Conservation (phyloP, 164 flowering plant species). For the Nymphaea colorata region DNA sequence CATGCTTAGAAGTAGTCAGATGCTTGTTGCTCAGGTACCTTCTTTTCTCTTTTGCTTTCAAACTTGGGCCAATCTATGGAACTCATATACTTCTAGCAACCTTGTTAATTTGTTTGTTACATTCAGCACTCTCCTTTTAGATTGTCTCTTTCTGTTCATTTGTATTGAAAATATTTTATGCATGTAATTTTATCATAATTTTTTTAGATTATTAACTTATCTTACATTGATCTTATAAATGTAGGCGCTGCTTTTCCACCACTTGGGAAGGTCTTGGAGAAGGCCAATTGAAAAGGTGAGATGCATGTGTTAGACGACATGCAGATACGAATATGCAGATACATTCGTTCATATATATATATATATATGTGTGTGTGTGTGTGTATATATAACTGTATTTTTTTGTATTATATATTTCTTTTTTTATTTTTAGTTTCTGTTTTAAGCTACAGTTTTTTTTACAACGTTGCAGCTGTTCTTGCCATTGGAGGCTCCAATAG, state of each 20-base stretch:
- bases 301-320: not conserved
- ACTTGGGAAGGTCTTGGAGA: constrained; percentile 86
- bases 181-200: too few relatives aligned
- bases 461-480: too few relatives aligned
- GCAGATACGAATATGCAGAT: not conserved
- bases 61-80: not conserved
- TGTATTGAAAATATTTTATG: not conserved
- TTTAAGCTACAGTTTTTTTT: too few relatives aligned
- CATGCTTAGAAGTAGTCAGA: constrained; percentile 97
- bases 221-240: constrained; percentile 3
- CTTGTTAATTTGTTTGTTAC: not conserved
- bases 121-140: not conserved
- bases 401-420: too few relatives aligned
- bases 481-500: too few relatives aligned
- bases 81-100: not conserved
- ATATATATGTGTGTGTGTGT: too few relatives aligned
- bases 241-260: constrained; percentile 77
- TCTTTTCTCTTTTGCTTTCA: not conserved
- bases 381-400: too few relatives aligned
- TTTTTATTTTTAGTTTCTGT: too few relatives aligned
- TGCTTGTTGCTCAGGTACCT: constrained; percentile 90
- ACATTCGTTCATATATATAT: not conserved
- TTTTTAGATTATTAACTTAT: not conserved
- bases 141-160: not conserved
- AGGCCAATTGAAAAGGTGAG: constrained; percentile 50